phyloP scores from a whole-genome alignment of 2,329 filamentous ascomycete genomes.

The Xylariaceae sp. region DNA sequence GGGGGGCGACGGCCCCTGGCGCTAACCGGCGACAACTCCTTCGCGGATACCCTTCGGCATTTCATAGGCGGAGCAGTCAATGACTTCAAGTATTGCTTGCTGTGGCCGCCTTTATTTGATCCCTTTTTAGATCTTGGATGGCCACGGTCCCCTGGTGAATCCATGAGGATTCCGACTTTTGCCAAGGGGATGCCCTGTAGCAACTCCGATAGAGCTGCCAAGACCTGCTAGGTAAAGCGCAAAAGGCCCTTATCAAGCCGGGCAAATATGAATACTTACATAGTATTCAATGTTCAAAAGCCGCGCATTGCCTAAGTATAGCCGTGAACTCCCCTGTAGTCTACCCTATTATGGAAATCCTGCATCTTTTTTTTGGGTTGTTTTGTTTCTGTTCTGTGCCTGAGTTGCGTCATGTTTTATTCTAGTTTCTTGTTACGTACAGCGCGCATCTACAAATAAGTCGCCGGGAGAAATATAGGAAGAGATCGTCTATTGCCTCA shows the following conservation, averaged over 20 bases:
- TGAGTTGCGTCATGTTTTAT: no score
- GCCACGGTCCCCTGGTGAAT: slow-evolving; percentile 17
- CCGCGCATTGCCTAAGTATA: no score
- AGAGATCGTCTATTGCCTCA: slow-evolving; percentile 32
- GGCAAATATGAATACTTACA: slow-evolving; percentile 14
- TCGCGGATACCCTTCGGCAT: slow-evolving; percentile 29
- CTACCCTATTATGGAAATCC: no score
- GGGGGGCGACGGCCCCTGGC: slow-evolving; percentile 18
- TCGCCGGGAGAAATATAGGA: slow-evolving; percentile 28
- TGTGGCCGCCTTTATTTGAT: slow-evolving; percentile 15
- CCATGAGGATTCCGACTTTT: slow-evolving; percentile 27
- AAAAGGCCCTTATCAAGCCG: slow-evolving; percentile 17
- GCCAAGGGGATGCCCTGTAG: slow-evolving; percentile 22
- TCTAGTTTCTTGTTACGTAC: slow-evolving; percentile 12
- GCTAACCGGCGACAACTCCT: slow-evolving; percentile 19
- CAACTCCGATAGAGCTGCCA: slow-evolving; percentile 27
- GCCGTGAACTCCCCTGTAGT: no score
- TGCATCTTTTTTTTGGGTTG: no score
- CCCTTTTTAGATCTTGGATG: slow-evolving; percentile 26
- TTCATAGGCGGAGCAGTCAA: background rate
- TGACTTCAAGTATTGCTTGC: slow-evolving; percentile 3
- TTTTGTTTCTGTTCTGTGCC: no score
- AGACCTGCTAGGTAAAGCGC: slow-evolving; percentile 21
- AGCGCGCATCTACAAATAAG: slow-evolving; percentile 2
- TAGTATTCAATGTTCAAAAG: no score